Evolutionary conservation across 2,329 filamentous ascomycete genomes (phyloP).

Genomic region (Keithomyces neogunnii): DNA sequence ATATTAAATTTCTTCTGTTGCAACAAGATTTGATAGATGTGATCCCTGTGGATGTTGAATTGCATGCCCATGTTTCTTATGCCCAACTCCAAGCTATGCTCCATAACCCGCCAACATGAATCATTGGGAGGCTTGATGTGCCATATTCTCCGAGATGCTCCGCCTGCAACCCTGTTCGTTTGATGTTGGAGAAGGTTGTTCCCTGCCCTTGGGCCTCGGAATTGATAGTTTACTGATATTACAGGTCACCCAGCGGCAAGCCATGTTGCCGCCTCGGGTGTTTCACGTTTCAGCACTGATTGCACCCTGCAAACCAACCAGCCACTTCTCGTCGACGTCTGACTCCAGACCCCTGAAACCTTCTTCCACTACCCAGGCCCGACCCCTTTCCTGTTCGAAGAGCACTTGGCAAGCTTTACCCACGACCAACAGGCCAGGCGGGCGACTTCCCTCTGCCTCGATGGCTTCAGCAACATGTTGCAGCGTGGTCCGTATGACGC

Average conservation of each 20-base stretch:
- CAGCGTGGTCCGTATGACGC: slow-evolving; percentile 82
- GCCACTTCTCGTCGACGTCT: slow-evolving; percentile 34
- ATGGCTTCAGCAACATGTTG: slow-evolving; percentile 72
- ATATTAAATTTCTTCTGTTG: too few relatives aligned
- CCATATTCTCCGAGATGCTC: too few relatives aligned
- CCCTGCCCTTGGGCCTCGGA: too few relatives aligned
- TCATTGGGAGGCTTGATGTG: too few relatives aligned
- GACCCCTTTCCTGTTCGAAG: slow-evolving; percentile 44
- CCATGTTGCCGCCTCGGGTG: neutral
- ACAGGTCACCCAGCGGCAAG: neutral
- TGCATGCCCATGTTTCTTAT: neutral
- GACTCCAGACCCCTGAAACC: slow-evolving; percentile 73
- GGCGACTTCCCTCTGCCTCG: slow-evolving; percentile 79
- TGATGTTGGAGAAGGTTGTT: too few relatives aligned
- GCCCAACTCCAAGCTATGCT: neutral
- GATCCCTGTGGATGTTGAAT: too few relatives aligned
- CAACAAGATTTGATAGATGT: too few relatives aligned
- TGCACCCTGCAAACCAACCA: neutral
- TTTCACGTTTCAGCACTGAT: neutral
- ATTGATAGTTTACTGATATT: too few relatives aligned
- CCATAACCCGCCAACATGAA: too few relatives aligned
- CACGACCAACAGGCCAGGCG: slow-evolving; percentile 80
- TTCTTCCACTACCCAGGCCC: slow-evolving; percentile 79
- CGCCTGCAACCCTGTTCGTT: too few relatives aligned
- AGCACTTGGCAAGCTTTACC: slow-evolving; percentile 78